Conservation (phyloP, 2,329 filamentous ascomycete genomes). For the Pleomassaria siparia region DNA sequence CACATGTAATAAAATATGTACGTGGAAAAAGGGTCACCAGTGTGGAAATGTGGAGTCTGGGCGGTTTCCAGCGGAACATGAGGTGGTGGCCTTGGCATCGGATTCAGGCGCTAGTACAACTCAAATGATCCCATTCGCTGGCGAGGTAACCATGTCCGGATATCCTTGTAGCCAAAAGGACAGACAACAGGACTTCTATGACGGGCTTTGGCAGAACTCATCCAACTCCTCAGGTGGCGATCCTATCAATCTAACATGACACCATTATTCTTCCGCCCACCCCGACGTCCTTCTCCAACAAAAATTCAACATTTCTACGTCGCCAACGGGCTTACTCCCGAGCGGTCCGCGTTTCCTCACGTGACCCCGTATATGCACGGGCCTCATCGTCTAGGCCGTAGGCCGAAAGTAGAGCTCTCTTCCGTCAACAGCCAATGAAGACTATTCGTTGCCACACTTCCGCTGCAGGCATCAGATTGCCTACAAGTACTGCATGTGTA, state of each 20-base stretch:
- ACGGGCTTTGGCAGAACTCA: slow-evolving; percentile 1
- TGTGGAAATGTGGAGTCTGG: background rate
- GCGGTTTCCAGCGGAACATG: background rate
- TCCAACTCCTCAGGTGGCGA: slow-evolving; percentile 4
- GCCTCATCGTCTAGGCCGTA: slow-evolving; percentile 19
- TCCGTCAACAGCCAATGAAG: slow-evolving; percentile 25
- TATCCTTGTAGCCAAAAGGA: slow-evolving; percentile 6
- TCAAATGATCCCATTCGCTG: slow-evolving; percentile 1
- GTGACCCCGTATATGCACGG: slow-evolving; percentile 19
- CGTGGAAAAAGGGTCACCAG: background rate
- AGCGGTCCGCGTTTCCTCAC: slow-evolving; percentile 11
- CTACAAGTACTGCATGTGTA: no score
- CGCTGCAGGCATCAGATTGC: slow-evolving; percentile 11
- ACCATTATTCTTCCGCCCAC: background rate
- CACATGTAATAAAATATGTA: no score
- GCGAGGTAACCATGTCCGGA: background rate
- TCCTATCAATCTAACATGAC: background rate
- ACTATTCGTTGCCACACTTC: slow-evolving; percentile 17
- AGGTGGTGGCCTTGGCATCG: slow-evolving; percentile 10
- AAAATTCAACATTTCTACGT: background rate
- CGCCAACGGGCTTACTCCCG: slow-evolving; percentile 13
- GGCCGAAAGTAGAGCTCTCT: slow-evolving; percentile 18
- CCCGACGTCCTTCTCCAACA: background rate
- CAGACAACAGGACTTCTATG: background rate
- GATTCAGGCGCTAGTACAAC: slow-evolving; percentile 6